phyloP scores from a whole-genome alignment of 192 early-diverging fungal species.

The Dimargaris verticillata region DNA sequence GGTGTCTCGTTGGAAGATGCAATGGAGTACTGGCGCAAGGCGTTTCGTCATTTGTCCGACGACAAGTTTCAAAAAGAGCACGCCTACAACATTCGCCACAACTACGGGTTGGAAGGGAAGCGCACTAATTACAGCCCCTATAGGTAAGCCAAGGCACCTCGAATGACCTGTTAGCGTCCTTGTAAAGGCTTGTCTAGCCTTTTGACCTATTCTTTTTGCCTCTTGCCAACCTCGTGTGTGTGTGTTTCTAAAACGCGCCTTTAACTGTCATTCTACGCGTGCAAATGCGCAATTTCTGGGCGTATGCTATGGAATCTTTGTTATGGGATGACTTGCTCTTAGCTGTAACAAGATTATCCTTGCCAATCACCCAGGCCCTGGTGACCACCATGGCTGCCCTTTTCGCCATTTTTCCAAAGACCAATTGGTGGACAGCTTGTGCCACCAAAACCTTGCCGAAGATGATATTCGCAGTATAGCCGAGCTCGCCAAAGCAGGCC shows the following conservation, averaged over 20 bases:
- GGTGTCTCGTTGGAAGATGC: slow-evolving; percentile 81
- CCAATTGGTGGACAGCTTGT: slow-evolving; percentile 43
- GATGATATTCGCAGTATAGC: slow-evolving; percentile 45
- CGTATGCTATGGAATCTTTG: too few relatives aligned
- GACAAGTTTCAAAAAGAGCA: slow-evolving; percentile 88
- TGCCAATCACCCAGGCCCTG: slow-evolving; percentile 52
- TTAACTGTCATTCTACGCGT: too few relatives aligned
- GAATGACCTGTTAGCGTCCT: neutral
- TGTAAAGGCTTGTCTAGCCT: neutral
- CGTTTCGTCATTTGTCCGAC: slow-evolving; percentile 63
- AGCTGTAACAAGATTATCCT: slow-evolving; percentile 81
- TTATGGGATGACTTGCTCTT: neutral
- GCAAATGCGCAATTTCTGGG: too few relatives aligned
- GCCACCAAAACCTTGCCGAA: slow-evolving; percentile 37
- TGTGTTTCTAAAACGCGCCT: too few relatives aligned
- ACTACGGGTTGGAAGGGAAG: slow-evolving; percentile 88
- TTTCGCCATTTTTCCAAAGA: slow-evolving; percentile 65
- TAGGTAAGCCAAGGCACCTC: slow-evolving; percentile 21
- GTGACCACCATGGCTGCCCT: slow-evolving; percentile 91
- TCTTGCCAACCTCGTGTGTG: too few relatives aligned
- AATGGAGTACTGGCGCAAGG: slow-evolving; percentile 75
- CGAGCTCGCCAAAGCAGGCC: slow-evolving; percentile 43
- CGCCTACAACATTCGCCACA: slow-evolving; percentile 88
- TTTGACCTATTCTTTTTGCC: neutral
- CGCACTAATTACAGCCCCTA: slow-evolving; percentile 63